Base-by-base conservation (phyloP, 2,329 filamentous ascomycete genomes). In the Colletotrichum tofieldiae region DNA sequence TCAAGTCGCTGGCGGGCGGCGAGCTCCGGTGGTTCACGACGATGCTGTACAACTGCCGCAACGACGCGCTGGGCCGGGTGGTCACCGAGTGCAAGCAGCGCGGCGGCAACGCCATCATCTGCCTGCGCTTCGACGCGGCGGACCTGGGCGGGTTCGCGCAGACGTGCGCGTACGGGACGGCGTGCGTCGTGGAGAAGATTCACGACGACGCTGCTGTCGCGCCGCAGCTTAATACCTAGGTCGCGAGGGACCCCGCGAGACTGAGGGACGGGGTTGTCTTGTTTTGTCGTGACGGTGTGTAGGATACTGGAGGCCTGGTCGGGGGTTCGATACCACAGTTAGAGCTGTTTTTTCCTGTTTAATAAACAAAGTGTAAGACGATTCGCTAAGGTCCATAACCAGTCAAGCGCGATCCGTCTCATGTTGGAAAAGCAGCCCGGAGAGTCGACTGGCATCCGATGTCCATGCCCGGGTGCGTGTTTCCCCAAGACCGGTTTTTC, bases 101-200 rank as follows among this genome's bases (percentile, higher is more conserved):
- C 45, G 89, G 89, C 2, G 89, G 89, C 8, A 91, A 91, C 77
- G 89, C 89, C 29, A 81, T 91, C 74, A 87, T 91, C 75, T 87
- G 86, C 62, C 79, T 91, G 74, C 84, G 88, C 54, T 91, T 91
- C 75, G 89, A 91, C 76, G 84, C 87, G 2, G 85, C 85, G 5
- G 88, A 88, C 72, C 79, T 90, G 74, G 86, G 84, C 37, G 85
- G 86, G 2, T 91, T 88, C 76, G 87, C 87, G 2, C 89, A 91
- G 80, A 87, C 88, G 51, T 89, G 87, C 72, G 89, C 88, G 0
- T 91, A 91, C 76, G 89, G 89, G 2, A 91, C 89, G 4, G 89
- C 89, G 2, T 87, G 85, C 62, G 75, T 89, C 16, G 83, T 91
- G 35, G 88, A 91, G 80, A 90, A 87, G 82, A 79, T 90, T 67